Evolutionary conservation across 2,329 filamentous ascomycete genomes (phyloP).

Genomic region (Ophiostoma perfectum): DNA sequence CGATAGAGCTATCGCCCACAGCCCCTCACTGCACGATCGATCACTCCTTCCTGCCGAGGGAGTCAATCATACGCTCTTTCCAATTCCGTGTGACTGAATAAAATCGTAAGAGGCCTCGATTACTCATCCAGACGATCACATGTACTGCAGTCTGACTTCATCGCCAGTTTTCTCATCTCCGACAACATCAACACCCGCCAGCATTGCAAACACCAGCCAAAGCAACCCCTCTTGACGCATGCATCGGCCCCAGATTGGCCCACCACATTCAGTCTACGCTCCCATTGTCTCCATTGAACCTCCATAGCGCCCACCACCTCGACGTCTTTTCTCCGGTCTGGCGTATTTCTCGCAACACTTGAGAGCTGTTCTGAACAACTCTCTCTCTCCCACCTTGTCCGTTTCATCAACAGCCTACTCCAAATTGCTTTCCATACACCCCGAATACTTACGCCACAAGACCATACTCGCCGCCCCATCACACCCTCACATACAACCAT

Average conservation of each 20-base stretch:
- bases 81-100: background rate
- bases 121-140: background rate
- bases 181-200: background rate
- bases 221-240: constrained; percentile 6
- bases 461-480: background rate
- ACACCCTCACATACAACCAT: constrained; percentile 14
- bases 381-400: background rate
- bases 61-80: background rate
- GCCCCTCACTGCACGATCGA: constrained; percentile 1
- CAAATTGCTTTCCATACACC: background rate
- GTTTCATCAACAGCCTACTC: background rate
- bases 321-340: background rate
- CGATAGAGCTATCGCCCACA: background rate
- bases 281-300: constrained; percentile 13
- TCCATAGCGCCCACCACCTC: constrained; percentile 6
- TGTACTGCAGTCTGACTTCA: background rate
- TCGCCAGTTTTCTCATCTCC: background rate
- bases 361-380: background rate
- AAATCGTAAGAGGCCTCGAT: background rate
- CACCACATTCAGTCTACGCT: background rate
- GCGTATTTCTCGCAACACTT: constrained; percentile 1
- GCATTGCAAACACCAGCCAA: background rate
- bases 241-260: constrained; percentile 19
- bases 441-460: background rate
- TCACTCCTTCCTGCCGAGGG: background rate